Evolutionary conservation across 164 flowering plant genomes (phyloP), one percentile per base, ranked within the genome.

Genomic region (Protea cynaroides): DNA sequence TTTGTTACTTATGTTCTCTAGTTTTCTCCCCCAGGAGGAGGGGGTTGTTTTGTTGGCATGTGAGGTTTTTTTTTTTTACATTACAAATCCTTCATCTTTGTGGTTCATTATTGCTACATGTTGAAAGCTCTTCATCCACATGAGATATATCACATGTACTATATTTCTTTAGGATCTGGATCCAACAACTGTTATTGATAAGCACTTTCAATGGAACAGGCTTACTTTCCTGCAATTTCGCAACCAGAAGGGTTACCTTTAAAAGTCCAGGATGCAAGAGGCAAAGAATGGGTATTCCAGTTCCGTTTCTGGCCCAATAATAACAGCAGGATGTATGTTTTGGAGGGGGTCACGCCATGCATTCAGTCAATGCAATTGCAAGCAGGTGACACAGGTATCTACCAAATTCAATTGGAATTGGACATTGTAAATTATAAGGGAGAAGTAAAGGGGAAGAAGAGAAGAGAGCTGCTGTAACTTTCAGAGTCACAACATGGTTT

Each of bases 241-340:
- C 83, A 89, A 53, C 86, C 97, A 54, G 98, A 93, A 83, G 98
- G 98, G 21, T 66, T 87, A 36, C 96, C 98, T 66, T 80, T 93
- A 19, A 77, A 78, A 71, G 86, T 93, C 44, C 96, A 84, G 75
- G 98, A 93, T 80, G 74, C 82, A 37, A 89, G 81, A 65, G 98
- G 98, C 29, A 78, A 84, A 59, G 95, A 89, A 44, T 93, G 98
- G 98, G 68, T 75, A 58, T 89, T 93, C 70, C 98, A 89, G 65
- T 93, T 87, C 61, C 89, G 97, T 25, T 93, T 87, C 74, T 93
- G 98, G 98, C 92, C 98, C 22, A 93, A 90, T 68, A 93, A 93
- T 66, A 87, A 91, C 72, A 90, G 98, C 78, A 89, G 98, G 74
- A 93, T 93, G 96, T 90, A 93, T 79, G 98, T 93, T 34, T 75